A percentile compares a stretch with the other conserved stretches of the same genome.
phyloP scores from a whole-genome alignment of 352 stramenopile species.

The Globisporangium paroecandrum region DNA sequence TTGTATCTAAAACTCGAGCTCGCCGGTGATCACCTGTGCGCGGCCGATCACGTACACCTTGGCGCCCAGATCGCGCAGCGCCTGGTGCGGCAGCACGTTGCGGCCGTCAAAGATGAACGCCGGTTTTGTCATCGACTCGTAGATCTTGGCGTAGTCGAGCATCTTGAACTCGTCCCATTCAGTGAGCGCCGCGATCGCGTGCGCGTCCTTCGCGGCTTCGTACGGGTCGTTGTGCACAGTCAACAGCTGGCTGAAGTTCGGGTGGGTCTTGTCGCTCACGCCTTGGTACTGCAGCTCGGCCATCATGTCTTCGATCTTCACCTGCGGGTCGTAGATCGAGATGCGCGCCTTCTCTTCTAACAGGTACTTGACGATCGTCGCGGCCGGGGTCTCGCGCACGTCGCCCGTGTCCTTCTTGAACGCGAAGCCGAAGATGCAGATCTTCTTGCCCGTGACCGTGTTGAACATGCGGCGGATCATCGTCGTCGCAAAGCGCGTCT shows the following conservation, averaged over 20 bases:
- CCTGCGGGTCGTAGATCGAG: slow-evolving; percentile 98
- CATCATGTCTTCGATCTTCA: slow-evolving; percentile 94
- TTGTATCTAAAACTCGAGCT: slow-evolving; percentile 57
- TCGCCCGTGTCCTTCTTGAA: slow-evolving; percentile 99
- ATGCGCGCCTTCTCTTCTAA: slow-evolving; percentile 95
- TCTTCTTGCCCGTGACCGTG: slow-evolving; percentile 99
- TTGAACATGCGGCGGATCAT: slow-evolving; percentile 99
- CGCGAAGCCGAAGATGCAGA: slow-evolving; percentile 98
- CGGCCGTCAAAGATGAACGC: slow-evolving; percentile 99
- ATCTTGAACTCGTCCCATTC: slow-evolving; percentile 99
- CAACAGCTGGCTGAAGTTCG: slow-evolving; percentile 83
- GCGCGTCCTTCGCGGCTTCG: slow-evolving; percentile 90
- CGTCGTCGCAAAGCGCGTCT: slow-evolving; percentile 97
- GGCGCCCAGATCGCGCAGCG: slow-evolving; percentile 95
- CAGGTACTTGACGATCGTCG: slow-evolving; percentile 96
- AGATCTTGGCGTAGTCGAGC: slow-evolving; percentile 96
- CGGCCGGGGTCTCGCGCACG: slow-evolving; percentile 97
- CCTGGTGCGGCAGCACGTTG: slow-evolving; percentile 95
- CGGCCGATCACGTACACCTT: slow-evolving; percentile 97
- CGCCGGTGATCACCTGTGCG: slow-evolving; percentile 59
- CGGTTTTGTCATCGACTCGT: slow-evolving; percentile 97
- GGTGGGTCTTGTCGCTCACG: slow-evolving; percentile 88
- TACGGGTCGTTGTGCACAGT: slow-evolving; percentile 85
- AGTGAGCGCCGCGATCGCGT: slow-evolving; percentile 94
- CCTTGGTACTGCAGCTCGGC: slow-evolving; percentile 83